phyloP scores from a whole-genome alignment of 768 basidiomycete genomes.

The Steccherinum ochraceum region DNA sequence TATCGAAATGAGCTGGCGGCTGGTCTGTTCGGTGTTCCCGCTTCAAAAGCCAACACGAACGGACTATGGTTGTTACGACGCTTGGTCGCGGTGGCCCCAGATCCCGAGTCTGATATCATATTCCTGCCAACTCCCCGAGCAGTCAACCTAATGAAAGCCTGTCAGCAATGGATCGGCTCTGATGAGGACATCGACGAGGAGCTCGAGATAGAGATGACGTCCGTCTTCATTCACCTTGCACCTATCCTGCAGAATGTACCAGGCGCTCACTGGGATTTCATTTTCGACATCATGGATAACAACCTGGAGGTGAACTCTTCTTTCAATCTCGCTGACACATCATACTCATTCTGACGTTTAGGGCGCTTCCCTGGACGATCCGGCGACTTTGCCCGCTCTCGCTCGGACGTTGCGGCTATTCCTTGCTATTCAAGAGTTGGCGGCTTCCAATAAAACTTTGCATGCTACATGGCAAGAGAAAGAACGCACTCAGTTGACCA shows the following conservation, averaged over 20 bases:
- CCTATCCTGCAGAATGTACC: constrained; percentile 84
- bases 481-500: constrained; percentile 41
- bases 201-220: constrained; percentile 70
- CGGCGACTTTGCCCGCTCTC: constrained; percentile 52
- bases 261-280: constrained; percentile 89
- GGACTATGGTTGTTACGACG: constrained; percentile 67
- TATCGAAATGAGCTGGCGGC: constrained; percentile 90
- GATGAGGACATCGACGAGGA: constrained; percentile 66
- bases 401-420: constrained; percentile 67
- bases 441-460: constrained; percentile 65
- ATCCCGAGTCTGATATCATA: constrained; percentile 68
- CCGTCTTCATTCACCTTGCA: constrained; percentile 67
- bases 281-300: constrained; percentile 84
- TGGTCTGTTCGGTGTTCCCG: constrained; percentile 59
- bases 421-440: constrained; percentile 61
- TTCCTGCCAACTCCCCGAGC: constrained; percentile 84
- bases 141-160: constrained; percentile 80
- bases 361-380: constrained; percentile 57
- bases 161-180: constrained; percentile 73
- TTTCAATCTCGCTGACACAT: too few relatives aligned
- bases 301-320: constrained; percentile 73
- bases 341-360: constrained; percentile 27
- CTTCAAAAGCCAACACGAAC: constrained; percentile 54
- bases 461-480: constrained; percentile 63
- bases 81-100: constrained; percentile 68